A percentile compares a stretch with the other conserved stretches of the same genome.
These are phyloP conservation scores for Paramyrothecium roridum DNA, from an alignment of 2,329 filamentous ascomycete species.

Conservation along the genomic window DNA sequence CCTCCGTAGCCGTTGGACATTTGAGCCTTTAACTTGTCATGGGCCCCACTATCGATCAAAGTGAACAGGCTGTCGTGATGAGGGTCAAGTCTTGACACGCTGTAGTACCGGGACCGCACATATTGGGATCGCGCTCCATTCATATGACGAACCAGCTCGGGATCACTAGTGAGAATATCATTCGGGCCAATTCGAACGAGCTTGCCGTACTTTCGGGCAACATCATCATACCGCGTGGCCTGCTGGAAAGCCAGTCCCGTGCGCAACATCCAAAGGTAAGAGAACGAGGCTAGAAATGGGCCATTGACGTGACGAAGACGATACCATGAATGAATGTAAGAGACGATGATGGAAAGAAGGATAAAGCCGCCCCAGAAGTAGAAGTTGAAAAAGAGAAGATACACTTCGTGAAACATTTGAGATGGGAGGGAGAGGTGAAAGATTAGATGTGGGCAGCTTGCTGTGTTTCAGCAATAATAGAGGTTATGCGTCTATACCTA, in stretches of 20 bases:
- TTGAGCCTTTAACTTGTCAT: slow-evolving; percentile 1
- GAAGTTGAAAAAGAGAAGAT: no score
- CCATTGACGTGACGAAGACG: slow-evolving; percentile 2
- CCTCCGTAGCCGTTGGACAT: neutral
- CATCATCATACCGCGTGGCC: neutral
- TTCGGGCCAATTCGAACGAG: slow-evolving; percentile 1
- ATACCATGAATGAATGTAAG: neutral
- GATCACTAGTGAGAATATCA: neutral
- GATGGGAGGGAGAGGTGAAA: no score
- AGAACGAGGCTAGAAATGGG: slow-evolving; percentile 1
- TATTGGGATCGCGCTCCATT: neutral
- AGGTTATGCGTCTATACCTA: no score
- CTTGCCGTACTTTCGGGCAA: neutral
- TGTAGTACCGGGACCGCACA: neutral
- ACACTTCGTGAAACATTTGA: no score
- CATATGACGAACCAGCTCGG: neutral
- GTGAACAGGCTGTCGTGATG: neutral
- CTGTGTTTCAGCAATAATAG: no score
- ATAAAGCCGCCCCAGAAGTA: no score
- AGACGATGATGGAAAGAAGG: no score
- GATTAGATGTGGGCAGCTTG: no score
- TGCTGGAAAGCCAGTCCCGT: slow-evolving; percentile 13
- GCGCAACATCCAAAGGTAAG: slow-evolving; percentile 33
- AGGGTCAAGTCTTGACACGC: neutral
- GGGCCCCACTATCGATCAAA: neutral